A percentile compares a stretch with the other conserved stretches of the same genome.
Evolutionary conservation across 306 rosid genomes (phyloP).

Genomic region (Castanea crenata): DNA sequence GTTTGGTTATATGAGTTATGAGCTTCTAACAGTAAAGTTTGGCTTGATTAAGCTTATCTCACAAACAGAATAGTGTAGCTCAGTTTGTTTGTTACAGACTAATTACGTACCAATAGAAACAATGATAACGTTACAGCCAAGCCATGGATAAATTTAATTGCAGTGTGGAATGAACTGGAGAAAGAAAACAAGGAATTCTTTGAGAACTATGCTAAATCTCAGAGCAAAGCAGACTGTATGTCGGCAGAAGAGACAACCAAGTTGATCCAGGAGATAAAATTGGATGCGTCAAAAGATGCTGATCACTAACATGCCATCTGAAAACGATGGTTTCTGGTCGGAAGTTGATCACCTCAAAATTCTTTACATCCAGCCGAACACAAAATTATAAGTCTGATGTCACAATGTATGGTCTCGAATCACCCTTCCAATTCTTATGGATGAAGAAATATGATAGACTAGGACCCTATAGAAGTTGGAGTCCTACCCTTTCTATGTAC

Average conservation of each 20-base stretch:
- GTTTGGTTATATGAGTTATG: no score
- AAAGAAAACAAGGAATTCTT: slow-evolving; percentile 89
- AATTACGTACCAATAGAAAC: neutral
- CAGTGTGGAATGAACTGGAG: slow-evolving; percentile 94
- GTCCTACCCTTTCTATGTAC: no score
- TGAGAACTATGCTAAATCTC: slow-evolving; percentile 59
- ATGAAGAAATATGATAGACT: no score
- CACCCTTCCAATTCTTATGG: no score
- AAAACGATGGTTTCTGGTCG: slow-evolving; percentile 33
- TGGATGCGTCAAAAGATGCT: slow-evolving; percentile 59
- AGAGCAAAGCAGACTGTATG: slow-evolving; percentile 57
- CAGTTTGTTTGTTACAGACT: no score
- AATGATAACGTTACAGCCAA: neutral
- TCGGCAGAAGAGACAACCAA: slow-evolving; percentile 79
- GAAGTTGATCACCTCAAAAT: neutral
- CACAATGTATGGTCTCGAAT: no score
- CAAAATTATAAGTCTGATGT: slow-evolving; percentile 2
- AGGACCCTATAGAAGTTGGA: no score
- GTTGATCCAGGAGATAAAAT: slow-evolving; percentile 68
- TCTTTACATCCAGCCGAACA: neutral
- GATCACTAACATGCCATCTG: slow-evolving; percentile 23
- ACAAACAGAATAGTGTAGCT: no score
- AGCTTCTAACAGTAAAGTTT: no score
- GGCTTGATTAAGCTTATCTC: no score
- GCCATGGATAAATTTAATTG: slow-evolving; percentile 5